Conservation (phyloP, 2,329 filamentous ascomycete genomes). For the Pseudogymnoascus sp. region DNA sequence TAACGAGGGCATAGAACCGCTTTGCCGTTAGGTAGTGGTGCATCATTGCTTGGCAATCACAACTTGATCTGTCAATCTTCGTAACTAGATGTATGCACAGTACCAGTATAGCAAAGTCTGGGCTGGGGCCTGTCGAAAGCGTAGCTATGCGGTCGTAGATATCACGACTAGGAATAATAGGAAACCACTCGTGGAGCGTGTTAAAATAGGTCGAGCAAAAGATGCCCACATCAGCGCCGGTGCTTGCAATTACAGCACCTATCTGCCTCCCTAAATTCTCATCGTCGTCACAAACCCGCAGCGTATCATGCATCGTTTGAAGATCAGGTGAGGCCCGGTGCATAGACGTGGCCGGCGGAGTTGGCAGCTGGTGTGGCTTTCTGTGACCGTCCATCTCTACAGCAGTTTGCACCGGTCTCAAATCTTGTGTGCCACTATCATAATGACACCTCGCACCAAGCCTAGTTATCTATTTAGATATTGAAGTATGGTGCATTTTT, state of each 20-base stretch:
- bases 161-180: background rate
- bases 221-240: constrained; percentile 5
- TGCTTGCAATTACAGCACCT: background rate
- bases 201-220: constrained; percentile 7
- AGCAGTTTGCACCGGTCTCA: background rate
- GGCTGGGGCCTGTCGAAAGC: background rate
- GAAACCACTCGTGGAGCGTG: constrained; percentile 6
- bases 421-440: background rate
- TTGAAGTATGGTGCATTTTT: background rate
- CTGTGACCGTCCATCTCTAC: background rate
- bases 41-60: background rate
- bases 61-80: background rate
- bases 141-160: constrained; percentile 5
- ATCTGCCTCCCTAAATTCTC: constrained; percentile 1
- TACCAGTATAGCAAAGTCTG: background rate
- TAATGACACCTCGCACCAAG: constrained; percentile 7
- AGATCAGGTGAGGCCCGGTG: background rate
- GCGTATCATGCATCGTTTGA: background rate
- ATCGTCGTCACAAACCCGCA: constrained; percentile 5
- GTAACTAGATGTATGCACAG: constrained; percentile 3
- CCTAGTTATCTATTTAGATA: constrained; percentile 8
- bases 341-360: background rate
- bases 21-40: constrained; percentile 2
- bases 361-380: background rate
- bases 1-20: background rate